These are phyloP conservation scores for Stephania japonica DNA, from an alignment of 164 flowering plant species.

Conservation along the genomic window DNA sequence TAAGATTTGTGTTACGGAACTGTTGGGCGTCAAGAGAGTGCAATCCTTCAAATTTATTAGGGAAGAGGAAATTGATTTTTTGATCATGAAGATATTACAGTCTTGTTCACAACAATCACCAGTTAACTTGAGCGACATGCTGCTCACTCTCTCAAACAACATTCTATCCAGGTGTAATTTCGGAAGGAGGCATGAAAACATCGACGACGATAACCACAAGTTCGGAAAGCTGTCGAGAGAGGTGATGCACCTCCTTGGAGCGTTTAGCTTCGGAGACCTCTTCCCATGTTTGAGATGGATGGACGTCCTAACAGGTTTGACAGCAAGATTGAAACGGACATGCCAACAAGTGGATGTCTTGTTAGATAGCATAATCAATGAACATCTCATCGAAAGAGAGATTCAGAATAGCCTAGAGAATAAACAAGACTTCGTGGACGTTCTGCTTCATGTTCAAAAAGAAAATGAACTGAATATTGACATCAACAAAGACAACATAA, in stretches of 20 bases:
- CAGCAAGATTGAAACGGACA: neutral
- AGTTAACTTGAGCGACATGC: slow-evolving; percentile 4
- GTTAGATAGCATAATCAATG: slow-evolving; percentile 8
- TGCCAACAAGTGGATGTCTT: slow-evolving; percentile 6
- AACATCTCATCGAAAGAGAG: neutral
- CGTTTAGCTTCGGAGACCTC: slow-evolving; percentile 7
- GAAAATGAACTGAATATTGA: neutral
- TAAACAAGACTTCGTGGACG: neutral
- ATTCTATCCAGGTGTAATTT: slow-evolving; percentile 7
- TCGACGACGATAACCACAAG: neutral
- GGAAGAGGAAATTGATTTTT: too few relatives aligned
- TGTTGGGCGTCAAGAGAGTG: too few relatives aligned
- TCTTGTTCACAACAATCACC: neutral
- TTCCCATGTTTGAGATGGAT: slow-evolving; percentile 12
- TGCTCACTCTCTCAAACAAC: slow-evolving; percentile 5
- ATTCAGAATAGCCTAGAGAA: neutral
- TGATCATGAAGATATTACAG: too few relatives aligned
- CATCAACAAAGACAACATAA: neutral
- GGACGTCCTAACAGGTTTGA: slow-evolving; percentile 8
- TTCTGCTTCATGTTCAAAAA: slow-evolving; percentile 6
- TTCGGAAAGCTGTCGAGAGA: slow-evolving; percentile 14
- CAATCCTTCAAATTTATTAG: too few relatives aligned
- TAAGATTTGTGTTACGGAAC: too few relatives aligned
- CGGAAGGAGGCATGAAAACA: slow-evolving; percentile 3
- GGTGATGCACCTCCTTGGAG: neutral